Base-by-base conservation (phyloP, 257 asterid genomes). In the Mitragyna speciosa region DNA sequence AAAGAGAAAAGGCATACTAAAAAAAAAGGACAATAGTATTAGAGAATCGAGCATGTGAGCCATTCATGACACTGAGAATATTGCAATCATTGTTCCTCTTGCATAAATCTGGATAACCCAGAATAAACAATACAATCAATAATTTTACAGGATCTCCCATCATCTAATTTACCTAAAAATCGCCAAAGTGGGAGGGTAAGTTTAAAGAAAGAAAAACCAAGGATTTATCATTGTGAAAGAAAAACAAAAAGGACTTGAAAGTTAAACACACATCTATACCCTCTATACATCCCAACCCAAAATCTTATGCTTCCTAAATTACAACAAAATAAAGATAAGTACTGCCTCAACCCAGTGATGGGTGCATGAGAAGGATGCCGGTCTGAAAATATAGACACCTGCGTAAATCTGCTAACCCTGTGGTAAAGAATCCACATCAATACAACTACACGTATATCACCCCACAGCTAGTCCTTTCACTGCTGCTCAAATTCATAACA, bases 211-310 rank as follows among this genome's bases (percentile, higher is more conserved):
- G 24, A 70, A 39, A 26, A 2, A 56, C 28, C 76, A 64, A 61
- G 54, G 39, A 80, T 30, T 73, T 69, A 70, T 45, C 73, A 63
- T 79, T 5, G 9, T 19, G 56, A 36, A 51, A 3, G 61, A 12
- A 54, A 20, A 64, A 24, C 24, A 19, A 16, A 61, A 81, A 58
- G 58, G 74, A 41, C 30, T 19, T 14, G 30, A 69, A 48, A 65
- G 56, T 56, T 56, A 49, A 59, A 81, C 75, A 56, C 81, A 84
- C 79, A 80, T 68, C 80, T 84, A 78, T 81, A 84, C 82, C 83
- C 84, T 73, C 80, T 81, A 77, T 80, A 84, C 84, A 84, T 78
- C 76, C 75, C 82, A 33, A 64, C 87, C 84, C 78, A 84, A 84
- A 75, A 77, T 78, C 84, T 68, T 49, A 64, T 81, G 83, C 69